Conservation (phyloP, 768 basidiomycete genomes). For the Leucocoprinus birnbaumii region DNA sequence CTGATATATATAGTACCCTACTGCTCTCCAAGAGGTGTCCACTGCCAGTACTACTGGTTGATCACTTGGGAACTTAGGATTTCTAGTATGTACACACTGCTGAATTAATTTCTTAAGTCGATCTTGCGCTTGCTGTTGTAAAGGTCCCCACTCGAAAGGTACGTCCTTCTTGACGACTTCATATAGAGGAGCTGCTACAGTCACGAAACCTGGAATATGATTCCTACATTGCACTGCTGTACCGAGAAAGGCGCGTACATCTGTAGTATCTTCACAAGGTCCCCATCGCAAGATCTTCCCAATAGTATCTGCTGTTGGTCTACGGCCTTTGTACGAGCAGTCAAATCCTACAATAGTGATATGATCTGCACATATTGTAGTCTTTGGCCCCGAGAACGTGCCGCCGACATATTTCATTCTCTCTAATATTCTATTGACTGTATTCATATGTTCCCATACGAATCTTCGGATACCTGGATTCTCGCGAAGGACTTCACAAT, state of each 20-base stretch:
- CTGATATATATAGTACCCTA: slow-evolving; percentile 37
- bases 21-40: slow-evolving; percentile 19
- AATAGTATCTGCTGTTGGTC: background rate
- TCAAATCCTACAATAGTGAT: background rate
- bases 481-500: slow-evolving; percentile 25
- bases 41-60: slow-evolving; percentile 3
- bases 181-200: no score
- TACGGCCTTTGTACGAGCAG: background rate
- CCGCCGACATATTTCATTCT: slow-evolving; percentile 17
- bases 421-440: slow-evolving; percentile 29
- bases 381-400: slow-evolving; percentile 7
- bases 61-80: slow-evolving; percentile 1
- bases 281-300: background rate
- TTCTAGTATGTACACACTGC: background rate
- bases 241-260: no score
- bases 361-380: background rate
- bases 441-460: slow-evolving; percentile 32
- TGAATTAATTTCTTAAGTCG: background rate
- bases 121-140: background rate
- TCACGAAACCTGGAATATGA: no score
- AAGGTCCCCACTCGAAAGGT: background rate
- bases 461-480: slow-evolving; percentile 31
- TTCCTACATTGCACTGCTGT: no score
- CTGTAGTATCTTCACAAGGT: no score
- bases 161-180: no score